Base-by-base conservation (phyloP, 2,329 filamentous ascomycete species). In the Fusarium buharicum region DNA sequence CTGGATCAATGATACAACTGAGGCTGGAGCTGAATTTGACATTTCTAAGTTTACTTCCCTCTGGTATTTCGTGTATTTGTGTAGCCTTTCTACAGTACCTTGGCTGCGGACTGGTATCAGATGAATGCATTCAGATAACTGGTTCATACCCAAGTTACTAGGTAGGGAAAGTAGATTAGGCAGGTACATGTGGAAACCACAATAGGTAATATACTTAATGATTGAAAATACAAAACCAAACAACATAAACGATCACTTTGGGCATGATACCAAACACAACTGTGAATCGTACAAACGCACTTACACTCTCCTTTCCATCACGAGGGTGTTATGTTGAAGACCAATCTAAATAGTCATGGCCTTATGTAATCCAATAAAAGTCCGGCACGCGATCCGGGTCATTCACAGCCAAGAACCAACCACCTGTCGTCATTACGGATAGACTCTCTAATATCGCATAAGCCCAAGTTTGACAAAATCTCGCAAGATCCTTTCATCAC, bases 281-380 rank as follows among this genome's bases (percentile, higher is more conserved):
- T 24, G 8, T 14, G 2, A 37, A 13, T 7, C 17, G 33, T 39
- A 54, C 40, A 43, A 18, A 41, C n/a, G 27, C 30, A 22, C n/a
- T 28, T 28, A 18, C 6, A 43, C 38, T 34, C 22, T 24, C 22
- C 8, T 24, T 54, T 20, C 6, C 12, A 24, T 55, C 55, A 61
- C 38, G 55, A 54, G 57, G 38, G n/a, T 28, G 14, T 50, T 38
- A 49, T 44, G 17, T 18, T 27, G 28, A 61, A 60, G 24, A 55
- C 39, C 43, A 50, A 33, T 44, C 18, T 22, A 38, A 39, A 31
- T 36, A 24, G 24, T 17, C 14, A 50, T 44, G 31, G 33, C 48
- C 54, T 60, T 60, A 61, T 60, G 57, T 60, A 55, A 60, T 60
- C 57, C 57, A 60, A 55, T 60, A 48, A 37, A 39, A 59, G 30